Evolutionary conservation across 805 yeast species (phyloP).

Genomic region (Metschnikowia shivogae): DNA sequence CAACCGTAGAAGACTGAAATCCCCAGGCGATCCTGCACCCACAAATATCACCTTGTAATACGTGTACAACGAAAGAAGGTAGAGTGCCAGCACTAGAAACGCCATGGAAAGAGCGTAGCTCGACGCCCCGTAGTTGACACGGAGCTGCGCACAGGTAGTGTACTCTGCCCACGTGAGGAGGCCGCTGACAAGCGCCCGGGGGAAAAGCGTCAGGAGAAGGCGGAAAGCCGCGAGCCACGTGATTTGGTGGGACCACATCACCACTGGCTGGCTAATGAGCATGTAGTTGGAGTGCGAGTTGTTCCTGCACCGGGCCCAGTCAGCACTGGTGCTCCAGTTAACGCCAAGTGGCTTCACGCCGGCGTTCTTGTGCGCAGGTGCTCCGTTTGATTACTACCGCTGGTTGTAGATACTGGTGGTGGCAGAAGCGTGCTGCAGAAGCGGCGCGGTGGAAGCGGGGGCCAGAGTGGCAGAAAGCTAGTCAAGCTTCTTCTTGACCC

Average conservation of each 20-base stretch:
- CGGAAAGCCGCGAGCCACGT: conserved; percentile 26
- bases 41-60: conserved; percentile 48
- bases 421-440: too few species aligned
- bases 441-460: too few species aligned
- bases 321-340: too few species aligned
- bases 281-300: conserved; percentile 1
- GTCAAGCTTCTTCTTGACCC: conserved; percentile 1
- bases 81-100: conserved; percentile 24
- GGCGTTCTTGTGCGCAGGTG: too few species aligned
- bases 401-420: too few species aligned
- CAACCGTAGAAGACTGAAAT: conserved; percentile 42
- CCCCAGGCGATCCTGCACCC: conserved; percentile 68
- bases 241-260: conserved; percentile 16
- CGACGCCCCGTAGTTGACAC: conserved; percentile 14
- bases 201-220: conserved; percentile 40
- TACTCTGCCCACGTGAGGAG: conserved; percentile 48
- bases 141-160: conserved; percentile 29
- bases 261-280: conserved; percentile 14
- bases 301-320: not conserved
- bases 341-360: too few species aligned
- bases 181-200: conserved; percentile 42
- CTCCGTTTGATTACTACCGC: too few species aligned
- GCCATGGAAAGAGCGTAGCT: not conserved
- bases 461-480: too few species aligned
- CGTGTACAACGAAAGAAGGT: conserved; percentile 40